phyloP scores from a whole-genome alignment of 2,329 filamentous ascomycete species.

The Dothistroma pini region DNA sequence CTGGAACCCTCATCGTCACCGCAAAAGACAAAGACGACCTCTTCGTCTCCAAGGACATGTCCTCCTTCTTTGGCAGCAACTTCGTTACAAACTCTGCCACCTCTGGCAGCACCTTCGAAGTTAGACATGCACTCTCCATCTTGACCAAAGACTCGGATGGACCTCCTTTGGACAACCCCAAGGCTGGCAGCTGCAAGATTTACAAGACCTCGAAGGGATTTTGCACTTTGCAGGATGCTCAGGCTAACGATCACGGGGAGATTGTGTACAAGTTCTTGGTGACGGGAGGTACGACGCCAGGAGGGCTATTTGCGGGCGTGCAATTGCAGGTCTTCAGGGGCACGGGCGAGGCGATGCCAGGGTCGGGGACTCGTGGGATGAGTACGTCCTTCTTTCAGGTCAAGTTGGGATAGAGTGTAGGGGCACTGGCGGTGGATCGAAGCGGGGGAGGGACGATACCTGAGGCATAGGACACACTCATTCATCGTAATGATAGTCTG shows the following conservation, averaged over 20 bases:
- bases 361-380: neutral
- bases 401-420: neutral
- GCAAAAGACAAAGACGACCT: neutral
- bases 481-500: neutral
- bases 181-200: neutral
- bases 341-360: neutral
- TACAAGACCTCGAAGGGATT: neutral
- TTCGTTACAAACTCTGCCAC: neutral
- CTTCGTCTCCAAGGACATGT: neutral
- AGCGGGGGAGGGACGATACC: neutral
- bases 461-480: neutral
- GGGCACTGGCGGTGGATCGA: neutral
- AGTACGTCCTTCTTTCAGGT: neutral
- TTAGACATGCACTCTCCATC: neutral
- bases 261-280: neutral
- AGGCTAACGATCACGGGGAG: neutral
- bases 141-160: neutral
- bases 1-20: neutral
- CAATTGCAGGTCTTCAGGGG: neutral
- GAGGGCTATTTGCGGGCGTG: neutral
- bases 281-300: neutral
- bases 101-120: neutral
- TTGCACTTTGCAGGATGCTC: neutral
- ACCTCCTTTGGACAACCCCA: neutral
- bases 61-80: neutral